Base-by-base conservation (phyloP, 208 protist species). In the Balamuthia mandrillaris region DNA sequence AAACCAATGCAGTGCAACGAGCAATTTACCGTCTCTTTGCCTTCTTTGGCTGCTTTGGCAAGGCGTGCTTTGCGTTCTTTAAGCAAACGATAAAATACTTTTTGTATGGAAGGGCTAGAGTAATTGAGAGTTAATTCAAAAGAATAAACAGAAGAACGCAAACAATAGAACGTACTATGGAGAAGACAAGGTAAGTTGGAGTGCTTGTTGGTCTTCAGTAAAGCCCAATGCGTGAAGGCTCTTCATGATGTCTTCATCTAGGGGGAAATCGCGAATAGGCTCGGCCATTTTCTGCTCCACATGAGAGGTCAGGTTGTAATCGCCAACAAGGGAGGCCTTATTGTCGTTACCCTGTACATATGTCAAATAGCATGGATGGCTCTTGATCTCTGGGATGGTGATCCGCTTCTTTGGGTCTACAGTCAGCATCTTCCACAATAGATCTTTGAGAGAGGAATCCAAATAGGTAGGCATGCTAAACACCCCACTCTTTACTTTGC, bases 371-470 rank as follows among this genome's bases (percentile, higher is more conserved):
- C 90, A 93, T 16, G 90, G 83, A 75, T 94, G 92, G 31, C 24
- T 42, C 49, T 82, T 90, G 44, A 95, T 94, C 29, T 93, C 82
- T 14, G 72, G 52, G 31, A 95, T 89, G 10, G 88, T 94, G 77
- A 95, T 92, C 35, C 93, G 66, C 42, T 91, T 89, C n/a, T 39
- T 81, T 21, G 93, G 93, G 63, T 95, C 89, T 9, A 95, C 92
- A 21, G 77, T 88, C n/a, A 95, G 88, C 88, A 95, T 95, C n/a
- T 45, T 60, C 18, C 29, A 58, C 27, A 95, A 84, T 10, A 95
- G 86, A 63, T 95, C 90, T 81, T 86, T 49, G 3, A 81, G 51
- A 35, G 86, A 81, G 39, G 79, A 81, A 44, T 84, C 56, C 39
- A 93, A 45, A 35, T 27, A 88, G 21, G 70, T 24, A 31, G 91